These are phyloP conservation scores for Acer saccharum DNA, from an alignment of 345 rosid genomes.

Conservation along the genomic window DNA sequence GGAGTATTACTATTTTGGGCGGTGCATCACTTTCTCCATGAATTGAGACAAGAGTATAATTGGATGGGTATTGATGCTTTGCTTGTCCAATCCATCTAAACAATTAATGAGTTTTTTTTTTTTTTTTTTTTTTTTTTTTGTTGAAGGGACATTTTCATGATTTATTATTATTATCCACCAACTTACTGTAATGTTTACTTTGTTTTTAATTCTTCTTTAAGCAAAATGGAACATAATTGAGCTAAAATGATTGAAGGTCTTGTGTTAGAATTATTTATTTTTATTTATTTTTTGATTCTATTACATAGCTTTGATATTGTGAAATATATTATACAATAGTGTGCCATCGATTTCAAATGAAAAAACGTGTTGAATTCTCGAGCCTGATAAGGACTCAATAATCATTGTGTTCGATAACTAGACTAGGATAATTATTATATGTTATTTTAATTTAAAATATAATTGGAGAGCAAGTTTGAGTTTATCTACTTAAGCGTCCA, in stretches of 20 bases:
- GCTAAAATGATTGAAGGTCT: neutral
- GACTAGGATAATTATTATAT: too few relatives aligned
- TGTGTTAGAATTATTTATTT: neutral
- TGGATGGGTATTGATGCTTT: constrained; percentile 23
- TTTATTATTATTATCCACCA: constrained; percentile 9
- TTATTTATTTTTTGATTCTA: too few relatives aligned
- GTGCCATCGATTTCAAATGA: too few relatives aligned
- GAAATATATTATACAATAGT: too few relatives aligned
- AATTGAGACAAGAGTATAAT: constrained; percentile 8
- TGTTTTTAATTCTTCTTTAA: constrained; percentile 12
- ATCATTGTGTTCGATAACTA: too few relatives aligned
- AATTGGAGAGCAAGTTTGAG: too few relatives aligned
- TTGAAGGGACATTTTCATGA: constrained; percentile 10
- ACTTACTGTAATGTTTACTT: constrained; percentile 20
- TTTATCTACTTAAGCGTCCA: too few relatives aligned
- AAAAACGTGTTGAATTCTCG: too few relatives aligned
- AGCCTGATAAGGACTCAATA: too few relatives aligned
- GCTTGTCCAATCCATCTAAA: constrained; percentile 28
- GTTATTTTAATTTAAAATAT: too few relatives aligned
- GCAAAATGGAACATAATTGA: neutral
- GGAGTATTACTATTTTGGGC: constrained; percentile 37
- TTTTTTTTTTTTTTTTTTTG: constrained; percentile 5
- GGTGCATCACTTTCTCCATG: constrained; percentile 37
- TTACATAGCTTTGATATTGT: too few relatives aligned
- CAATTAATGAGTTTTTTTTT: neutral